Conservation (phyloP, 208 protist species). For the Leishmania braziliensis region DNA sequence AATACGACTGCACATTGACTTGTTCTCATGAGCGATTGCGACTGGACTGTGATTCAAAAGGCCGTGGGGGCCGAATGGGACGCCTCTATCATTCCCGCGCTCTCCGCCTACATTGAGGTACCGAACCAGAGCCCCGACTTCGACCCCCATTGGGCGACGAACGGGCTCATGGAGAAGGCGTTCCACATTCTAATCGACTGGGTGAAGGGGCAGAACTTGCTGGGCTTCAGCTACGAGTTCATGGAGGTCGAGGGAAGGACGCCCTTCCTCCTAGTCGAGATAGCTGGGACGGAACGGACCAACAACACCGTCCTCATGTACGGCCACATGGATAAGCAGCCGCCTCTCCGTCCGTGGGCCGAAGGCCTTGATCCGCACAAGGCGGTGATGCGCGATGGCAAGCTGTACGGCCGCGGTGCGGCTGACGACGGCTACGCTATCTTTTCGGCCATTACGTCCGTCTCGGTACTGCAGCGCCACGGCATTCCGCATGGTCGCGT, state of each 20-base stretch:
- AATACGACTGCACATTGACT: not conserved
- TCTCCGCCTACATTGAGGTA: conserved; percentile 92
- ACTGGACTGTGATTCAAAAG: conserved; percentile 59
- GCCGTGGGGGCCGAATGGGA: conserved; percentile 86
- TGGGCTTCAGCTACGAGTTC: conserved; percentile 78
- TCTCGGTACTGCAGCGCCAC: conserved; percentile 82
- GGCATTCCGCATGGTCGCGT: conserved; percentile 80
- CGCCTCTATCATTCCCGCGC: conserved; percentile 72
- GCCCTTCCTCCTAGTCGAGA: conserved; percentile 88
- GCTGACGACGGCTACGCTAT: conserved; percentile 94
- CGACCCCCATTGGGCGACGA: conserved; percentile 87
- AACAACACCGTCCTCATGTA: conserved; percentile 92
- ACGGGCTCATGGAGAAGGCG: conserved; percentile 89
- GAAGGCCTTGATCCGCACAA: conserved; percentile 90
- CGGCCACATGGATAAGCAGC: conserved; percentile 98
- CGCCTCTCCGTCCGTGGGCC: conserved; percentile 92
- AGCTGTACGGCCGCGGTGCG: conserved; percentile 92
- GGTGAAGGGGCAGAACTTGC: conserved; percentile 82
- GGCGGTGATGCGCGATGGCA: conserved; percentile 82
- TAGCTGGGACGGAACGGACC: conserved; percentile 63
- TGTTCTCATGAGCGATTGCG: conserved; percentile 19
- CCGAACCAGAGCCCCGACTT: conserved; percentile 94
- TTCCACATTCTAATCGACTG: conserved; percentile 89
- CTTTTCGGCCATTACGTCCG: conserved; percentile 76
- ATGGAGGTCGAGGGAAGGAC: conserved; percentile 77